A percentile compares a stretch with the other conserved stretches of the same genome.
These are phyloP conservation scores for Candida berthetii DNA, from an alignment of 805 yeast genomes.

Conservation along the genomic window DNA sequence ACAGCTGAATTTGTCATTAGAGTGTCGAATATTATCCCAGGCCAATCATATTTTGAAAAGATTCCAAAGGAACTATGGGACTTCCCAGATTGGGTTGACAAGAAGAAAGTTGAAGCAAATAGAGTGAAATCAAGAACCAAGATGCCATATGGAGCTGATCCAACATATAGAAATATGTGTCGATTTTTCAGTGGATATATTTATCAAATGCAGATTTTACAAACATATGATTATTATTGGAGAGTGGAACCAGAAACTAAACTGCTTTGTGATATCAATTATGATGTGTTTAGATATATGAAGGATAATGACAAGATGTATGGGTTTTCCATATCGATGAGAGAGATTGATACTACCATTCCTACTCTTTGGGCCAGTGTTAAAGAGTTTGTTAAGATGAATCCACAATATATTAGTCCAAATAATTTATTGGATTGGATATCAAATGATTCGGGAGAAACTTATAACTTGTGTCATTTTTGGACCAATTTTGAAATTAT, in stretches of 20 bases:
- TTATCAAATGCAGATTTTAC: background rate
- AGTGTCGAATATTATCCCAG: conserved; percentile 51
- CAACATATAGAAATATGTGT: conserved; percentile 85
- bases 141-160: conserved; percentile 68
- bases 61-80: conserved; percentile 84
- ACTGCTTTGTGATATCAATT: conserved; percentile 70
- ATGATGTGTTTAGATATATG: conserved; percentile 80
- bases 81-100: conserved; percentile 76
- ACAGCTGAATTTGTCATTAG: conserved; percentile 58
- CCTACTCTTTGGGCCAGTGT: conserved; percentile 70
- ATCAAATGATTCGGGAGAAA: conserved; percentile 55
- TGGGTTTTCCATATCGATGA: conserved; percentile 70
- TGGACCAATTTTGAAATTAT: conserved; percentile 91
- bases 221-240: conserved; percentile 78
- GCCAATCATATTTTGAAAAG: conserved; percentile 63
- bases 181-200: conserved; percentile 83
- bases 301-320: conserved; percentile 57
- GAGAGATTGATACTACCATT: conserved; percentile 65
- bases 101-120: conserved; percentile 56
- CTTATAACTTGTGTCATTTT: conserved; percentile 83
- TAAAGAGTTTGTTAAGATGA: conserved; percentile 44
- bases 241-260: conserved; percentile 83
- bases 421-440: conserved; percentile 67
- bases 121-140: conserved; percentile 37
- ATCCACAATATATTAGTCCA: conserved; percentile 47